Evolutionary conservation across 139 green algal species (phyloP).

Genomic region (Nannochloris sp.): DNA sequence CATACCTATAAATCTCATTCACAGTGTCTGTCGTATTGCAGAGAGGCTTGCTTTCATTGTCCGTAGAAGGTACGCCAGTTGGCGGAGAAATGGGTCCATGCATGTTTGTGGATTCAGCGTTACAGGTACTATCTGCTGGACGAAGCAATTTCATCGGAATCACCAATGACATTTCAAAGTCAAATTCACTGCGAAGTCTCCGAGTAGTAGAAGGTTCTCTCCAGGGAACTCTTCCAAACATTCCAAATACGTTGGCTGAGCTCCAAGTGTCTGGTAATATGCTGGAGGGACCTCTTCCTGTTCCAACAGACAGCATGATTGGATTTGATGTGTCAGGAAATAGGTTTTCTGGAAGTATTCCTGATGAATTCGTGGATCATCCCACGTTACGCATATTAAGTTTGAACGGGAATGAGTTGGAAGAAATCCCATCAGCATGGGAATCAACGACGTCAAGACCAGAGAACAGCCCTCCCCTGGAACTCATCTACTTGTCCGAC

Average conservation of each 20-base stretch:
- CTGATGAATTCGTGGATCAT: conserved; percentile 1
- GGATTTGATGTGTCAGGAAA: conserved; percentile 5
- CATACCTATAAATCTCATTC: too few relatives aligned
- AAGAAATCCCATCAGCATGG: conserved; percentile 2
- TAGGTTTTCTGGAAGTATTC: conserved; percentile 1
- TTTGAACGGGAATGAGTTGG: neutral
- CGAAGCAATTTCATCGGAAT: too few relatives aligned
- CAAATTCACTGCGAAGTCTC: too few relatives aligned
- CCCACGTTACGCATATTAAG: neutral
- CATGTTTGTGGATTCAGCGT: too few relatives aligned
- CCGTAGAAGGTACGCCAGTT: too few relatives aligned
- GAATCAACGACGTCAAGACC: neutral
- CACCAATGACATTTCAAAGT: too few relatives aligned
- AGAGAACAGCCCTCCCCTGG: neutral
- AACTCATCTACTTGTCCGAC: neutral
- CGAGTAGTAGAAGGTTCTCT: neutral
- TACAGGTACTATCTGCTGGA: too few relatives aligned
- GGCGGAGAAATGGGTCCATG: too few relatives aligned
- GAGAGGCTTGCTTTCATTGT: too few relatives aligned
- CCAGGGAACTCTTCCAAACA: neutral
- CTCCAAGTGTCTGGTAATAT: conserved; percentile 2
- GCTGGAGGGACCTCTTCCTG: neutral
- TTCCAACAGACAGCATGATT: neutral
- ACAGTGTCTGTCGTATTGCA: too few relatives aligned
- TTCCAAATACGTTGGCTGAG: conserved; percentile 4